These are phyloP conservation scores for Colletotrichum sp. DNA, from an alignment of 2,329 filamentous ascomycete species.

Conservation along the genomic window DNA sequence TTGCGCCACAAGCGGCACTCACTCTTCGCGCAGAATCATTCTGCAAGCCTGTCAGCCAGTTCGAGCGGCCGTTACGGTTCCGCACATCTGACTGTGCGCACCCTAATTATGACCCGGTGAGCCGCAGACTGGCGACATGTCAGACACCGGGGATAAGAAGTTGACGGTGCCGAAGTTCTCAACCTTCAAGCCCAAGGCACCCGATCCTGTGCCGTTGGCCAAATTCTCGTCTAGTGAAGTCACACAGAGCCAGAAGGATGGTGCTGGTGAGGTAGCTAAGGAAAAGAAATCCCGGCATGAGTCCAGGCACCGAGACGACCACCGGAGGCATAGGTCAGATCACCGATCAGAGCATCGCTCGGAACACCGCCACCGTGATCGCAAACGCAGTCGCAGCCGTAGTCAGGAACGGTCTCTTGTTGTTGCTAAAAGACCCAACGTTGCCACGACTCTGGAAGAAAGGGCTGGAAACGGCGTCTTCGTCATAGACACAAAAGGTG, in stretches of 20 bases:
- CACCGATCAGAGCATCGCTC: not conserved
- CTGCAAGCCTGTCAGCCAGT: not conserved
- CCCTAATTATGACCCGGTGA: conserved; percentile 4
- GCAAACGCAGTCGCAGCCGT: conserved; percentile 6
- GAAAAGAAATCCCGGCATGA: conserved; percentile 22
- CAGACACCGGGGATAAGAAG: not conserved
- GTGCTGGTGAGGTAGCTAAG: not conserved
- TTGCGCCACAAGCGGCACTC: not conserved
- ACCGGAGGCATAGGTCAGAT: not conserved
- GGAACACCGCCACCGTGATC: not conserved
- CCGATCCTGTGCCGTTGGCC: conserved; percentile 13
- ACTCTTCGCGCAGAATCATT: not conserved
- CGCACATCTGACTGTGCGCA: not conserved
- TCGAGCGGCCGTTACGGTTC: not conserved
- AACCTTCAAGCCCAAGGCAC: conserved; percentile 68
- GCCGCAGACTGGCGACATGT: conserved; percentile 3
- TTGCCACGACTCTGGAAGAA: conserved; percentile 27
- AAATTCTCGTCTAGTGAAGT: conserved; percentile 15
- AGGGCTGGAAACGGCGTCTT: conserved; percentile 48
- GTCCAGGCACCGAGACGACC: conserved; percentile 23
- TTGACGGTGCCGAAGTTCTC: conserved; percentile 70
- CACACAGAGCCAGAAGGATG: not conserved
- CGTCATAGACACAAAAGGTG: conserved; percentile 75
- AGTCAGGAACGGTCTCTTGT: not conserved
- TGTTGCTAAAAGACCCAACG: not conserved